phyloP scores from a whole-genome alignment of 176 grass and related monocot species.

The Hordeum marinum region DNA sequence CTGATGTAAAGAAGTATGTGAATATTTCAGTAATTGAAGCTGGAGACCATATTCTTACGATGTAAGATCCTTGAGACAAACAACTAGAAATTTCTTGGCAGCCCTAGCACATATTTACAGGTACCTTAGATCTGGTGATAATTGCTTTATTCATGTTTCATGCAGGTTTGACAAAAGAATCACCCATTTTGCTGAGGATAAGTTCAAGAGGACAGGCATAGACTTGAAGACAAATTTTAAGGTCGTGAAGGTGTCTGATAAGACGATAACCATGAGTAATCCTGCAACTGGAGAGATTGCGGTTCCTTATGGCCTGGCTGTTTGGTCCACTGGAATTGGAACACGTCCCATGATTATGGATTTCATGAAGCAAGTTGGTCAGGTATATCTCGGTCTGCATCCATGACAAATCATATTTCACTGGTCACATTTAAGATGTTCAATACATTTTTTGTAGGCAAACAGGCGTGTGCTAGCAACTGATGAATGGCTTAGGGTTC shows the following conservation, averaged over 20 bases:
- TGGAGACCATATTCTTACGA: constrained; percentile 87
- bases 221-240: constrained; percentile 83
- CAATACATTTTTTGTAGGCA: constrained; percentile 28
- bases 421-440: neutral
- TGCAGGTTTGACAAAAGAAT: constrained; percentile 96
- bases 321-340: constrained; percentile 95
- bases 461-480: constrained; percentile 58
- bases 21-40: constrained; percentile 91
- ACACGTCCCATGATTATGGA: constrained; percentile 74
- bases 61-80: constrained; percentile 41
- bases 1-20: constrained; percentile 61
- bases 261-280: constrained; percentile 74
- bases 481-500: constrained; percentile 80
- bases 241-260: constrained; percentile 84
- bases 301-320: constrained; percentile 86
- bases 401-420: neutral
- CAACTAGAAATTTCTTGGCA: neutral
- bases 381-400: constrained; percentile 39
- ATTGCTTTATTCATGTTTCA: neutral
- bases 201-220: constrained; percentile 88
- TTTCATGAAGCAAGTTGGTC: constrained; percentile 93
- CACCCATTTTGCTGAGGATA: constrained; percentile 80
- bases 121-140: neutral
- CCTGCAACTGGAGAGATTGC: constrained; percentile 48
- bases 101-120: neutral